phyloP scores from a whole-genome alignment of 371 early-diverging fungal genomes.

The Lichtheimia hyalospora region DNA sequence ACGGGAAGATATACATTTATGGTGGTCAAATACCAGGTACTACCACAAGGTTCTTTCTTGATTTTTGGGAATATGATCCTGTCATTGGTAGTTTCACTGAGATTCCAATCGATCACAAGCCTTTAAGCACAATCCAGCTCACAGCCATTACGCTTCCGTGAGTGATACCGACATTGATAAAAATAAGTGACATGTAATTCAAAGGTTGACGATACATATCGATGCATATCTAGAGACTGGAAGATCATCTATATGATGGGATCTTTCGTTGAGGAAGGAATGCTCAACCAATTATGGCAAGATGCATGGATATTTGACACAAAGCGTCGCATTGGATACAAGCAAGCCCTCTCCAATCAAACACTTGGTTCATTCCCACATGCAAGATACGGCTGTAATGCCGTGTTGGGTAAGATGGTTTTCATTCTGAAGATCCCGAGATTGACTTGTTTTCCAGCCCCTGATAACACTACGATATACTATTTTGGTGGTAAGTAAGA shows the following conservation, averaged over 20 bases:
- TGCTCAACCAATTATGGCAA: background rate
- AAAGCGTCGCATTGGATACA: background rate
- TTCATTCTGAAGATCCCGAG: no score
- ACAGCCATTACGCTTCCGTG: background rate
- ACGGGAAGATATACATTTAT: conserved; percentile 1
- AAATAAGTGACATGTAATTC: no score
- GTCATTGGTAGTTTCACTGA: background rate
- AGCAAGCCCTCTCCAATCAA: background rate
- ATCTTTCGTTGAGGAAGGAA: background rate
- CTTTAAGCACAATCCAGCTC: background rate
- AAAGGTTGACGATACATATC: background rate
- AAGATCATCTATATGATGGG: background rate
- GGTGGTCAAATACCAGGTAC: background rate
- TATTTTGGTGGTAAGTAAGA: conserved; percentile 2
- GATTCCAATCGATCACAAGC: no score
- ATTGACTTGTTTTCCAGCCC: no score
- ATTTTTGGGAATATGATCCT: conserved; percentile 3
- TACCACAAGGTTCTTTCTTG: background rate
- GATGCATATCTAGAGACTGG: background rate
- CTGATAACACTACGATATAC: background rate
- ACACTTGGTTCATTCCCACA: no score
- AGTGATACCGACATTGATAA: background rate
- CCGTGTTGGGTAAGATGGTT: background rate
- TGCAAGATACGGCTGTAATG: background rate
- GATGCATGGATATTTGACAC: background rate